Evolutionary conservation across 108 stramenopile species (phyloP).

Genomic region (Fistulifera pelliculosa): DNA sequence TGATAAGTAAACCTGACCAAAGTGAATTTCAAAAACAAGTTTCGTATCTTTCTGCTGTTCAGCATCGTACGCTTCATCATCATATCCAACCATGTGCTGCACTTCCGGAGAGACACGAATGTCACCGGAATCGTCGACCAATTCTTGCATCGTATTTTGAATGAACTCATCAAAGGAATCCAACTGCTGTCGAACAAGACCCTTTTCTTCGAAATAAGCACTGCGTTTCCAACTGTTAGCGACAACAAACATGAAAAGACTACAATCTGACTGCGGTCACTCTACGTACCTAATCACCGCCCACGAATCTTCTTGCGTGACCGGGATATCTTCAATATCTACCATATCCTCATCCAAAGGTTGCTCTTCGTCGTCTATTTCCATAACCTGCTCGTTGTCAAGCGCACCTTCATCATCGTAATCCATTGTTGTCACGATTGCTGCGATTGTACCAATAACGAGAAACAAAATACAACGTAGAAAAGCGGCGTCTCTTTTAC

Average conservation of each 20-base stretch:
- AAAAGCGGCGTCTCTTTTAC: no score
- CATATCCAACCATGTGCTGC: slow-evolving; percentile 84
- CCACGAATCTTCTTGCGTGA: slow-evolving; percentile 98
- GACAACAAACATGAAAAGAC: not conserved
- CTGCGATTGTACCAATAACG: no score
- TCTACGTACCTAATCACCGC: slow-evolving; percentile 89
- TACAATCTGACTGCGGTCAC: not conserved
- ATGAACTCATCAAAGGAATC: slow-evolving; percentile 99
- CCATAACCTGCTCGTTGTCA: no score
- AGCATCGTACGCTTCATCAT: slow-evolving; percentile 62
- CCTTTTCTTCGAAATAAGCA: slow-evolving; percentile 98
- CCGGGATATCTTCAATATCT: slow-evolving; percentile 59
- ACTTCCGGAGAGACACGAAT: slow-evolving; percentile 89
- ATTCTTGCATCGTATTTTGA: slow-evolving; percentile 96
- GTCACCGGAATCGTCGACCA: slow-evolving; percentile 91
- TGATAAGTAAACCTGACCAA: slow-evolving; percentile 92
- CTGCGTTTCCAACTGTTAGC: slow-evolving; percentile 11
- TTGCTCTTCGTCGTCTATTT: not conserved
- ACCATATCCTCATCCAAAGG: not conserved
- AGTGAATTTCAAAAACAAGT: slow-evolving; percentile 85
- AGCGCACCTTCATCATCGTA: no score
- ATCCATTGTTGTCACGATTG: no score
- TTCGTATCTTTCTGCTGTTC: slow-evolving; percentile 37
- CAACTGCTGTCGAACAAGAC: slow-evolving; percentile 97
- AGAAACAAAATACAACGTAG: no score